Conservation (phyloP, 176 grass and related monocot genomes). For the Pharus latifolius region DNA sequence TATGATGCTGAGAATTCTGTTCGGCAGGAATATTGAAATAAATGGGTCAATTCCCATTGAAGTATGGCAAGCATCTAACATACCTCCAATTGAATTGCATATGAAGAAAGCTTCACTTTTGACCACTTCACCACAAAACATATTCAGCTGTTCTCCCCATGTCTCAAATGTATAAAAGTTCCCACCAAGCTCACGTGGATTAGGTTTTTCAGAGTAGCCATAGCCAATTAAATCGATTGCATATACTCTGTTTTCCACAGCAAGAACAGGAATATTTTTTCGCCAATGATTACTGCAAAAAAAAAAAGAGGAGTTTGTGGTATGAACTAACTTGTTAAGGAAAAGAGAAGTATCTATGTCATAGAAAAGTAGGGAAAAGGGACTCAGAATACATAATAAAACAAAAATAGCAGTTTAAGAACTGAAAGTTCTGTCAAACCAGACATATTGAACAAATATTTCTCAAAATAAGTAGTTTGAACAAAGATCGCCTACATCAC, state of each 20-base stretch:
- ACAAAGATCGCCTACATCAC: too few species aligned
- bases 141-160: slow-evolving; percentile 86
- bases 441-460: too few species aligned
- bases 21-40: not conserved
- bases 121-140: slow-evolving; percentile 71
- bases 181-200: slow-evolving; percentile 41
- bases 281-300: slow-evolving; percentile 75
- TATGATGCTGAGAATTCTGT: not conserved
- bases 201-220: slow-evolving; percentile 92
- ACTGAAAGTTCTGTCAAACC: not conserved
- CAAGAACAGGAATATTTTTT: slow-evolving; percentile 77
- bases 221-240: slow-evolving; percentile 93
- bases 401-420: not conserved
- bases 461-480: not conserved
- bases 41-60: not conserved
- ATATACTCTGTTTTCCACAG: slow-evolving; percentile 52
- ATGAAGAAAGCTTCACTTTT: slow-evolving; percentile 84
- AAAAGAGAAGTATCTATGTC: not conserved
- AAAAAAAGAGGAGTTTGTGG: not conserved
- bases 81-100: slow-evolving; percentile 98
- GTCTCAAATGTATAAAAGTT: slow-evolving; percentile 95
- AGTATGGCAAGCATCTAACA: not conserved
- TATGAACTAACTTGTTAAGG: not conserved
- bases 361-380: too few species aligned
- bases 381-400: too few species aligned